Evolutionary conservation across 768 basidiomycete species (phyloP).

Genomic region (Suillus alpinus): DNA sequence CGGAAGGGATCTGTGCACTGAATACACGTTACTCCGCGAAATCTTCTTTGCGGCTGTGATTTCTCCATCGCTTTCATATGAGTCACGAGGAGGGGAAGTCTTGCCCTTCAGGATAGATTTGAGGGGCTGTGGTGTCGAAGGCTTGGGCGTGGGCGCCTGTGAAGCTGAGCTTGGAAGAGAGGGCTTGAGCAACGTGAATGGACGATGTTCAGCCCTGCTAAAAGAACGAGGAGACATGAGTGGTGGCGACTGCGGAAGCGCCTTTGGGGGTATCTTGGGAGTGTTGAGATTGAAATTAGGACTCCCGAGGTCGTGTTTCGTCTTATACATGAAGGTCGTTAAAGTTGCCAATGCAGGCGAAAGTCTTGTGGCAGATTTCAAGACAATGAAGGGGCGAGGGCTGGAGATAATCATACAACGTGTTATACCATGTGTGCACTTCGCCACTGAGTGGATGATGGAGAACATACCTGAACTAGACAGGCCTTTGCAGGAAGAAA

Average conservation of each 20-base stretch:
- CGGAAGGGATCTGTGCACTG: slow-evolving; percentile 19
- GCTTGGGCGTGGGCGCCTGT: neutral
- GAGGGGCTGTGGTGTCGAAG: slow-evolving; percentile 14
- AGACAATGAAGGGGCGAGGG: slow-evolving; percentile 12
- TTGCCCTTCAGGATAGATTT: slow-evolving; percentile 31
- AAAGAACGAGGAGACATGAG: neutral
- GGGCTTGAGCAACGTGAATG: neutral
- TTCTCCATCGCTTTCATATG: slow-evolving; percentile 31
- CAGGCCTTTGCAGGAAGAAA: slow-evolving; percentile 15
- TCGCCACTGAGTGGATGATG: neutral
- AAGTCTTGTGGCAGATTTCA: slow-evolving; percentile 15
- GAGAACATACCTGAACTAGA: slow-evolving; percentile 12
- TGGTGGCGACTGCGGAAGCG: slow-evolving; percentile 1
- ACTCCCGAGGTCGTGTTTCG: slow-evolving; percentile 1
- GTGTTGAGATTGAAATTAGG: slow-evolving; percentile 1
- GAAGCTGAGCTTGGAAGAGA: neutral
- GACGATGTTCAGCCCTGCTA: neutral
- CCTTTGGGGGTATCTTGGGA: slow-evolving; percentile 1
- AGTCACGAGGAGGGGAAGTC: slow-evolving; percentile 15
- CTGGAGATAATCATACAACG: neutral
- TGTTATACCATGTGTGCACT: slow-evolving; percentile 1
- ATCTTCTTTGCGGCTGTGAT: slow-evolving; percentile 19
- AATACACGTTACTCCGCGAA: slow-evolving; percentile 16
- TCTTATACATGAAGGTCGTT: slow-evolving; percentile 4
- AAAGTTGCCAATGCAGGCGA: slow-evolving; percentile 16